phyloP scores from a whole-genome alignment of 108 stramenopile genomes.

The Stephanodiscus triporus region DNA sequence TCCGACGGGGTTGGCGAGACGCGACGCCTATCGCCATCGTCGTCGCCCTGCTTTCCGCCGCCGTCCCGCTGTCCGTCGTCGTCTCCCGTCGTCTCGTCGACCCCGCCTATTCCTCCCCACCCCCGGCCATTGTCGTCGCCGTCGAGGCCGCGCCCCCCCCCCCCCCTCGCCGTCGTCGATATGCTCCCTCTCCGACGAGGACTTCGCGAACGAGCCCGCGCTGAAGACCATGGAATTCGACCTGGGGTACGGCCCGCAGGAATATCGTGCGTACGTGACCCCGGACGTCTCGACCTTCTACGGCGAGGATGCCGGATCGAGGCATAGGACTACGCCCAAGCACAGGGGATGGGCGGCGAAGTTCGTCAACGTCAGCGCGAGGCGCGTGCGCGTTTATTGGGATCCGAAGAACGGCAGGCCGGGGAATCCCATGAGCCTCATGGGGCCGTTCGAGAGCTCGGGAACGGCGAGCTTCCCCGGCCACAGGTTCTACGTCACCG shows the following conservation, averaged over 20 bases:
- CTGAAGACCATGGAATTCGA: conserved; percentile 38
- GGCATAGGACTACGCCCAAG: conserved; percentile 38
- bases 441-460: conserved; percentile 51
- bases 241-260: conserved; percentile 47
- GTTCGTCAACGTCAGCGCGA: conserved; percentile 73
- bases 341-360: conserved; percentile 74
- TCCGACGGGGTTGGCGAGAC: too few species aligned
- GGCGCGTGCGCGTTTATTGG: conserved; percentile 55
- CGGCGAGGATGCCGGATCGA: conserved; percentile 19
- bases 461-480: conserved; percentile 69
- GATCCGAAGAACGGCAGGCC: conserved; percentile 51
- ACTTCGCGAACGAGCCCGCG: conserved; percentile 37
- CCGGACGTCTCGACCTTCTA: conserved; percentile 81
- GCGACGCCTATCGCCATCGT: too few species aligned
- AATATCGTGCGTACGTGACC: conserved; percentile 69
- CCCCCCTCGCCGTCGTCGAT: not conserved
- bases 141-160: too few species aligned
- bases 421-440: conserved; percentile 38
- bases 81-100: too few species aligned
- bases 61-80: too few species aligned
- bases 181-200: conserved; percentile 43
- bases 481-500: conserved; percentile 67
- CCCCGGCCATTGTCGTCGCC: not conserved
- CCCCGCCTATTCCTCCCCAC: too few species aligned
- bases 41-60: too few species aligned